Conservation (phyloP, 441 rosid species). For the Euphorbia celastroides region DNA sequence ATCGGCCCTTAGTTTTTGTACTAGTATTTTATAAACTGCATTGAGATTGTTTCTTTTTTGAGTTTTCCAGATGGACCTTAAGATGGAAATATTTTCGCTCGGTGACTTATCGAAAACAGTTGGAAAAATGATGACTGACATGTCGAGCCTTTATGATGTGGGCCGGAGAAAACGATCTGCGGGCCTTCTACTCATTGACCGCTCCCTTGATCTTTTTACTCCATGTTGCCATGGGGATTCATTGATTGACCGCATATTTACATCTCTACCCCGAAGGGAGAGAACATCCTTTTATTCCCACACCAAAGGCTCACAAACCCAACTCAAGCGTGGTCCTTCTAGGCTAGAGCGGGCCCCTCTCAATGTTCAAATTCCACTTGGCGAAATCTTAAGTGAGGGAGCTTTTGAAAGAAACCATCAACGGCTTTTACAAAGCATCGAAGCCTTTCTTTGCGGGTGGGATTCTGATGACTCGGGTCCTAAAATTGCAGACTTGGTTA, state of each 20-base stretch:
- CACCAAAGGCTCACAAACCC: conserved; percentile 45
- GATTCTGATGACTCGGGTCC: conserved; percentile 35
- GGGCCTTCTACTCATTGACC: conserved; percentile 80
- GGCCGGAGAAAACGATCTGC: conserved; percentile 91
- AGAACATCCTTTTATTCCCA: conserved; percentile 35
- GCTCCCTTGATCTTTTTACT: conserved; percentile 93
- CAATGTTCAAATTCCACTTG: conserved; percentile 73
- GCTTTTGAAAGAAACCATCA: conserved; percentile 33
- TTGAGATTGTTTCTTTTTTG: conserved; percentile 22
- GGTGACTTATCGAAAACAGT: conserved; percentile 83
- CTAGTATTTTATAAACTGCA: too few species aligned
- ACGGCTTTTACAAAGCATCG: conserved; percentile 45
- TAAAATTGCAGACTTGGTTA: conserved; percentile 28
- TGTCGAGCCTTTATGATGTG: conserved; percentile 97
- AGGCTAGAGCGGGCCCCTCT: conserved; percentile 57
- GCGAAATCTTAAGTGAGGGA: conserved; percentile 49
- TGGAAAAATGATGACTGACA: conserved; percentile 90
- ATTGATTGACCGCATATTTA: conserved; percentile 73
- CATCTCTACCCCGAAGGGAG: conserved; percentile 69
- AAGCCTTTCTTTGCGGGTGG: conserved; percentile 78
- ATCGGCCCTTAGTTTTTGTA: too few species aligned
- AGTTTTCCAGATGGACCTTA: conserved; percentile 83
- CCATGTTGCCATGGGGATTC: conserved; percentile 93
- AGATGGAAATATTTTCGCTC: conserved; percentile 87
- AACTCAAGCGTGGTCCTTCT: conserved; percentile 38